Percentiles rank a stretch among this genome's conserved stretches.
These are phyloP conservation scores for Ophiostoma himal-ulmi DNA, from an alignment of 2,329 filamentous ascomycete genomes.

Conservation along the genomic window DNA sequence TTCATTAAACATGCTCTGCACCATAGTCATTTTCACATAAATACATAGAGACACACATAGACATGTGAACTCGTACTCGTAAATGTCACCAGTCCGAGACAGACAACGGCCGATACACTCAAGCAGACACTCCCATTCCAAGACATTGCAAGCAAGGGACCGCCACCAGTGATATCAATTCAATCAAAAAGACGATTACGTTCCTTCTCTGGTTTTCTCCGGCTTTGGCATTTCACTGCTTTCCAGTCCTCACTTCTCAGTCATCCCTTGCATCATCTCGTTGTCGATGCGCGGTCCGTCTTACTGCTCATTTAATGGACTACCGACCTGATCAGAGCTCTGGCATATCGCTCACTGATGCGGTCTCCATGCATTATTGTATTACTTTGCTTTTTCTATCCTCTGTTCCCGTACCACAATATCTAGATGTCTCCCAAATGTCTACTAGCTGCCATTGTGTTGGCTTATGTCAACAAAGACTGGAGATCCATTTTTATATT, in stretches of 20 bases:
- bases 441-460: not conserved
- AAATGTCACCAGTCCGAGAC: not conserved
- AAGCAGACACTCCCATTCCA: not conserved
- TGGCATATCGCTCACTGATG: no score
- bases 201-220: not conserved
- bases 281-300: not conserved
- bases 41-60: no score
- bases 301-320: no score
- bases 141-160: constrained; percentile 1
- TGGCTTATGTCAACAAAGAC: not conserved
- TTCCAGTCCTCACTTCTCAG: not conserved
- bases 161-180: not conserved
- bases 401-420: not conserved
- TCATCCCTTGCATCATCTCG: not conserved
- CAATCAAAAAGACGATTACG: no score
- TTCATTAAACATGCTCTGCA: not conserved
- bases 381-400: no score
- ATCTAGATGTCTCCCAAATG: not conserved
- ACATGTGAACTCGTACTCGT: not conserved
- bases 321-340: no score
- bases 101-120: not conserved
- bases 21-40: no score
- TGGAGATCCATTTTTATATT: not conserved
- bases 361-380: no score
- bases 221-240: not conserved